These are phyloP conservation scores for Candida parachauliodes DNA, from an alignment of 805 yeast genomes.

Conservation along the genomic window DNA sequence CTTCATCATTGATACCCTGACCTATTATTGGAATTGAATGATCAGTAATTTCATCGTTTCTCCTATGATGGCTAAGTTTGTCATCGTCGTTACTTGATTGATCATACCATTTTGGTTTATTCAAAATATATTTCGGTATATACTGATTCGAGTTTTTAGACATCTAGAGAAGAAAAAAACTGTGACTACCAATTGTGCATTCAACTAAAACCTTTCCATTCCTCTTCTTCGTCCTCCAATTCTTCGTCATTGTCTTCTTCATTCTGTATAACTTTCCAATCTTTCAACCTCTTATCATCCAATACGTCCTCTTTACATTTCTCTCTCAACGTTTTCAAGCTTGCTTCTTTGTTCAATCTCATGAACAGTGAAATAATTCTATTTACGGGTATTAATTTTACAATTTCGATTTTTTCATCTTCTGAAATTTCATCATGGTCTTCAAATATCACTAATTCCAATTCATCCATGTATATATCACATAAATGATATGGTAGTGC, in stretches of 20 bases:
- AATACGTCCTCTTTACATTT: conserved; percentile 66
- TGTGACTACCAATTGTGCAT: background rate
- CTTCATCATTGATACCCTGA: conserved; percentile 49
- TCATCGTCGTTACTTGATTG: conserved; percentile 19
- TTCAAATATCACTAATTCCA: conserved; percentile 61
- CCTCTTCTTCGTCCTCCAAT: conserved; percentile 19
- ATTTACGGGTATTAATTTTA: conserved; percentile 49
- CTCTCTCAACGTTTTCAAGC: conserved; percentile 60
- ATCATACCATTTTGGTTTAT: conserved; percentile 38
- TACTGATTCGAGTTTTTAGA: conserved; percentile 19
- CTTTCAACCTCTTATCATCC: conserved; percentile 55
- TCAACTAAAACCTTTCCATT: conserved; percentile 31
- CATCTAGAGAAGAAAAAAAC: conserved; percentile 5
- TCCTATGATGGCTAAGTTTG: conserved; percentile 56
- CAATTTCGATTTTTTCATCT: conserved; percentile 32
- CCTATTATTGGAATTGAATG: conserved; percentile 55
- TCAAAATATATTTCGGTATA: conserved; percentile 38
- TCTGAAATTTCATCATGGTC: conserved; percentile 41
- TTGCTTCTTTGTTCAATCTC: conserved; percentile 44
- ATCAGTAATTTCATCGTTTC: conserved; percentile 33
- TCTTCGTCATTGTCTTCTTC: conserved; percentile 18
- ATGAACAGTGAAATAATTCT: conserved; percentile 59
- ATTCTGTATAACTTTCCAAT: conserved; percentile 56
- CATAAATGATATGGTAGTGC: conserved; percentile 82
- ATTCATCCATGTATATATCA: conserved; percentile 81